phyloP scores from a whole-genome alignment of 1,284 basidiomycete genomes.

The Stereum hirsutum region DNA sequence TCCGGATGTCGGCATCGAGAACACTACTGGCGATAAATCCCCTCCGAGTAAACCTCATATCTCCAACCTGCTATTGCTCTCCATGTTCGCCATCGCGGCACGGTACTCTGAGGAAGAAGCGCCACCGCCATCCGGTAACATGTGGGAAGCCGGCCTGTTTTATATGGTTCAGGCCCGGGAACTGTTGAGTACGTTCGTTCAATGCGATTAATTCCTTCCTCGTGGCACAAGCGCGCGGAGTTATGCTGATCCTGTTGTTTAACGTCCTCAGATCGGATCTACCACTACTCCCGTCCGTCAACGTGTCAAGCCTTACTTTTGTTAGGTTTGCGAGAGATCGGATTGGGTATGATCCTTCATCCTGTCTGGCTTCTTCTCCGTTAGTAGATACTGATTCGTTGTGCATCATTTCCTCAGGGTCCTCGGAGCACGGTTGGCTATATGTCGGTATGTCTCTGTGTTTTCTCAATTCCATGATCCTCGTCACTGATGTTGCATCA shows the following conservation, averaged over 20 bases:
- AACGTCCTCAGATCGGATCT: slow-evolving; percentile 41
- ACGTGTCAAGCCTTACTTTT: slow-evolving; percentile 74
- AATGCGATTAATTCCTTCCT: background rate
- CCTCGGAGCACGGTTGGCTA: slow-evolving; percentile 78
- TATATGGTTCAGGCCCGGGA: slow-evolving; percentile 61
- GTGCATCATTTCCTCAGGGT: slow-evolving; percentile 23
- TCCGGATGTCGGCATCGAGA: background rate
- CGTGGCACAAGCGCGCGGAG: background rate
- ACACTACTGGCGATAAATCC: background rate
- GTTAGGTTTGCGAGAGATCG: slow-evolving; percentile 75
- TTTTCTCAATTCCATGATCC: too few species aligned
- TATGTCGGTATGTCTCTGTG: slow-evolving; percentile 51
- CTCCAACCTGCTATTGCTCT: slow-evolving; percentile 62
- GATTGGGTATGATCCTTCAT: slow-evolving; percentile 61
- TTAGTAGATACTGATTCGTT: background rate
- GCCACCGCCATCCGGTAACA: slow-evolving; percentile 34
- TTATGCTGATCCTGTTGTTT: background rate
- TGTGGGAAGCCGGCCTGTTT: slow-evolving; percentile 65
- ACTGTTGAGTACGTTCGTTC: slow-evolving; percentile 45
- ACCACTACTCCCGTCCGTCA: slow-evolving; percentile 56
- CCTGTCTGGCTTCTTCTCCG: slow-evolving; percentile 3
- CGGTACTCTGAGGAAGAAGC: slow-evolving; percentile 51
- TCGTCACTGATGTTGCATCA: slow-evolving; percentile 7
- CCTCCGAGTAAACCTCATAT: slow-evolving; percentile 23
- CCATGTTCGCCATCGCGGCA: slow-evolving; percentile 73